Evolutionary conservation across 2,329 filamentous ascomycete species (phyloP), one percentile per base, ranked within the genome.

Genomic region (Diplocarpon mali): DNA sequence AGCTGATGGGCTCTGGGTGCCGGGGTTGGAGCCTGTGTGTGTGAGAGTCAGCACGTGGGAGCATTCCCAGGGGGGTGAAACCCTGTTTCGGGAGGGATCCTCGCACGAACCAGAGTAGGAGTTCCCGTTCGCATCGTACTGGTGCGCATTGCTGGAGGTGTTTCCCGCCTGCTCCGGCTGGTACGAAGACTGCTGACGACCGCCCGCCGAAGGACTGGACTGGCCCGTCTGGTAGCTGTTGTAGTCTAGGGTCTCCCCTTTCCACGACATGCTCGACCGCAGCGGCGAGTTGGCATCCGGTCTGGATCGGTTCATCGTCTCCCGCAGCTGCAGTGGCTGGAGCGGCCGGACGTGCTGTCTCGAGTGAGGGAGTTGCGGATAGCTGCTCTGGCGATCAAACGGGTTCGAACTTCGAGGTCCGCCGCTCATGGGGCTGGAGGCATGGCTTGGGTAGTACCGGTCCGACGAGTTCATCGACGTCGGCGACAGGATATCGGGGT

Each of bases 211-310:
- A 3, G 74, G 68, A 54, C 70, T 75, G 6, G 62, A 58, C 45
- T 65, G 67, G 8, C 64, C 63, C 13, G 62, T 64, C 42, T 70
- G 66, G 54, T 75, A 78, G 10, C 65, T 68, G 17, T 46, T 53
- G 57, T 78, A 80, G 54, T 78, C 74, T 45, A 79, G 69, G 1
- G 71, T 65, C 49, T 76, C 73, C 12, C 73, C 72, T 59, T 78
- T 79, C 76, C 76, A 80, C 11, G 75, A 73, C 72, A 79, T 75
- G 56, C 71, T 75, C 9, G 75, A 69, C 30, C 75, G 67, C 37
- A 80, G 62, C 2, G 76, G 74, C 12, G 75, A 79, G 47, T 78
- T 73, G 12, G 67, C 74, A 39, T 79, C 75, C 2, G 75, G 72
- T 49, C 76, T 68, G 10, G 75, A 71, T 45, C 75, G 67, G 5